Conservation (phyloP, 2,329 filamentous ascomycete species). For the Chaetomiaceae sp. region DNA sequence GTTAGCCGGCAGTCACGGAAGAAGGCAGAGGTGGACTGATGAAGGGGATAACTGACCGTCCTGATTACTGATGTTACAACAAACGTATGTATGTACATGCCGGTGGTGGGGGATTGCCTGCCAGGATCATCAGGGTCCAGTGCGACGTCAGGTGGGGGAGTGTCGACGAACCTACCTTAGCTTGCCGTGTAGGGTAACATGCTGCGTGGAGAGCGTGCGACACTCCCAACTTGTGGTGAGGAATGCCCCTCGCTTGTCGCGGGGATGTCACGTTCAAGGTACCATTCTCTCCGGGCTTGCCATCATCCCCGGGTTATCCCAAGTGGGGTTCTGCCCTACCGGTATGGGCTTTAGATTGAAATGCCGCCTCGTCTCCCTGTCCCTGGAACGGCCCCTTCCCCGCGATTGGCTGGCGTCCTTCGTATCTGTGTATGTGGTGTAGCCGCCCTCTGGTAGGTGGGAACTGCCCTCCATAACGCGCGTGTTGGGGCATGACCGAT, state of each 20-base stretch:
- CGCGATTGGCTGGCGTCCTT: constrained; percentile 12
- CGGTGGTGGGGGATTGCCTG: no score
- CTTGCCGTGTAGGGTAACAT: background rate
- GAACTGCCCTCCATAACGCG: no score
- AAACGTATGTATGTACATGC: no score
- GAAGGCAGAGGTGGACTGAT: no score
- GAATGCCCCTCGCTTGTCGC: background rate
- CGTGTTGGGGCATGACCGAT: no score
- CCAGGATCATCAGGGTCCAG: constrained; percentile 4
- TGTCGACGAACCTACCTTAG: background rate
- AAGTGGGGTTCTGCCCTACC: constrained; percentile 22
- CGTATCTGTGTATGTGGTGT: background rate
- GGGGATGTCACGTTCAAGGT: constrained; percentile 20
- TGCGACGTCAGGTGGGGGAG: background rate
- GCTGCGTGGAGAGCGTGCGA: background rate
- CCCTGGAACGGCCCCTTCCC: constrained; percentile 5
- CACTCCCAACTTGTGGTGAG: background rate
- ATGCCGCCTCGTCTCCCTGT: constrained; percentile 16
- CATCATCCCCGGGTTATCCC: background rate
- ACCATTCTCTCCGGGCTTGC: constrained; percentile 18
- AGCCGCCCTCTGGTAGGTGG: no score
- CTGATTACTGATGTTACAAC: no score
- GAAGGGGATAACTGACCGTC: no score
- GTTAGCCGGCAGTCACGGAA: no score
- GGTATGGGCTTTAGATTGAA: constrained; percentile 14